Percentiles rank a stretch among this genome's conserved stretches.
Evolutionary conservation across 208 protist genomes (phyloP).

Genomic region (Acanthamoeba quina): DNA sequence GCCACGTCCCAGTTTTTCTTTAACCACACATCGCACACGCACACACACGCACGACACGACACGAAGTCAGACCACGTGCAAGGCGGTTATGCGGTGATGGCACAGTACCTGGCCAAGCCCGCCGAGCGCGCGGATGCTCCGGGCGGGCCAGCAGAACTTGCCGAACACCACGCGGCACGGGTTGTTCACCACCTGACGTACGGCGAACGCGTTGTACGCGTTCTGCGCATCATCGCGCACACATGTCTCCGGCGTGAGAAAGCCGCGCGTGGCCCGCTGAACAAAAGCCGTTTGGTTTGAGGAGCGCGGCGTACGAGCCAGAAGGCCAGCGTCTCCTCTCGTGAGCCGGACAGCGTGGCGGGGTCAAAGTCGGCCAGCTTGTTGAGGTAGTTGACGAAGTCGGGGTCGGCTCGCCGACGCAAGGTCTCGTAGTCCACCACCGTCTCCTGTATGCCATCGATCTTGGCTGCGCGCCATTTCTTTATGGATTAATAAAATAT

Average conservation of each 20-base stretch:
- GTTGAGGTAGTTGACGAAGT: neutral
- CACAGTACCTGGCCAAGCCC: neutral
- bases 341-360: neutral
- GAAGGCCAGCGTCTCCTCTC: conserved; percentile 9
- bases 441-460: conserved; percentile 64
- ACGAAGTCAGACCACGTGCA: too few species aligned
- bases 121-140: conserved; percentile 52
- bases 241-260: neutral
- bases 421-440: conserved; percentile 49
- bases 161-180: conserved; percentile 41
- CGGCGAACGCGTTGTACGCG: conserved; percentile 41
- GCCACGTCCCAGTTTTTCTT: neutral
- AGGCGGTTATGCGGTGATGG: neutral
- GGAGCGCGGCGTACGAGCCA: neutral
- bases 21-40: too few species aligned
- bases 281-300: too few species aligned
- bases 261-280: too few species aligned
- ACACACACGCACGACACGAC: neutral
- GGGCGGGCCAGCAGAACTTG: conserved; percentile 47
- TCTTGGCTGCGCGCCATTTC: neutral
- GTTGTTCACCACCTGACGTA: conserved; percentile 24
- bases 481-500: neutral
- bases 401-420: neutral
- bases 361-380: neutral
- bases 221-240: neutral